These are phyloP conservation scores for Coriaria nepalensis DNA, from an alignment of 306 rosid species.

Conservation along the genomic window DNA sequence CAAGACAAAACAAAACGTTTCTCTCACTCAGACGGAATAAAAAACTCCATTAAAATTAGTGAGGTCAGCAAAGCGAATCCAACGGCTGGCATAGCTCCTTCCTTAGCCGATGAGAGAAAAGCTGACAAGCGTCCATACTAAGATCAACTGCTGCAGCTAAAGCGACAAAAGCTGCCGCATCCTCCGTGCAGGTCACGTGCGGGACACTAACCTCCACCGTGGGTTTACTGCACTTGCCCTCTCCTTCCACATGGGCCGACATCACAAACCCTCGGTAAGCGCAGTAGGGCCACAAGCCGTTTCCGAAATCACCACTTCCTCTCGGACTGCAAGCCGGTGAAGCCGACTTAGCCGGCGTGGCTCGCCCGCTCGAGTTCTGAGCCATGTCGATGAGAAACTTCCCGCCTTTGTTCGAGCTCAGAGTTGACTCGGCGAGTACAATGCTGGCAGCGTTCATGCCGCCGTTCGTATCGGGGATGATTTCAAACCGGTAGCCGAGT, in stretches of 20 bases:
- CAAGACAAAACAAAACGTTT: too few species aligned
- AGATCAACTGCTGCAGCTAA: constrained; percentile 1
- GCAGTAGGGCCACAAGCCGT: constrained; percentile 63
- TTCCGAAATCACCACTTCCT: constrained; percentile 52
- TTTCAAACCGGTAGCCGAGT: constrained; percentile 42
- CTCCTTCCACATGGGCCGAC: constrained; percentile 4
- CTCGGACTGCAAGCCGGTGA: constrained; percentile 62
- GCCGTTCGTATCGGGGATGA: constrained; percentile 37
- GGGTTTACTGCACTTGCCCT: constrained; percentile 3
- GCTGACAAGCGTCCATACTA: constrained; percentile 1
- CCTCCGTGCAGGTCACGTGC: constrained; percentile 6
- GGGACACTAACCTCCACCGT: constrained; percentile 1
- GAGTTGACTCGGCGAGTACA: constrained; percentile 46
- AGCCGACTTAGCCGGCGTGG: constrained; percentile 24
- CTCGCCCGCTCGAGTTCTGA: neutral
- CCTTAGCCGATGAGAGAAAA: neutral
- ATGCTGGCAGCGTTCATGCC: constrained; percentile 38
- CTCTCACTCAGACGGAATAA: too few species aligned
- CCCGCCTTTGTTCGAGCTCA: constrained; percentile 39
- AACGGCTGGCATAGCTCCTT: constrained; percentile 1
- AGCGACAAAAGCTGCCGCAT: constrained; percentile 3
- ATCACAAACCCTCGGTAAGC: constrained; percentile 28
- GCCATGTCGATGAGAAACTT: constrained; percentile 34
- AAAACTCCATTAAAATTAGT: constrained; percentile 25
- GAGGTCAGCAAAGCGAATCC: neutral